Conservation (phyloP, 2,329 filamentous ascomycete genomes). For the Thermothelomyces thermophilus region DNA sequence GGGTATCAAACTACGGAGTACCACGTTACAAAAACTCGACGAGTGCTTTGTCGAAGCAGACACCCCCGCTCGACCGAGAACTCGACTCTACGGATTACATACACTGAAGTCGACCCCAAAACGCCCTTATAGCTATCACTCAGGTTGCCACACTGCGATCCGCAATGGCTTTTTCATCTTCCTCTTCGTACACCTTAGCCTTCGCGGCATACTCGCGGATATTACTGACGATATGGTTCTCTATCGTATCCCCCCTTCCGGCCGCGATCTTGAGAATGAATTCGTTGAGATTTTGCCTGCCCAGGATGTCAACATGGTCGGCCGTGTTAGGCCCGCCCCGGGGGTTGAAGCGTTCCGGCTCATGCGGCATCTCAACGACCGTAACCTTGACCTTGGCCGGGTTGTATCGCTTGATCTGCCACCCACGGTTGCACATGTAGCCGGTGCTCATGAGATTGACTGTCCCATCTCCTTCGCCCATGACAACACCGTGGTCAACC, state of each 20-base stretch:
- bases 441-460: constrained; percentile 87
- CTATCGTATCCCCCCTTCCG: constrained; percentile 72
- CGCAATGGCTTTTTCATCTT: constrained; percentile 32
- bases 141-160: not conserved
- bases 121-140: not conserved
- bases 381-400: constrained; percentile 75
- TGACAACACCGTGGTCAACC: constrained; percentile 82
- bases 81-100: too few relatives aligned
- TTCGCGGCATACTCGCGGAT: constrained; percentile 77
- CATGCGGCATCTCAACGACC: constrained; percentile 92
- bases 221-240: constrained; percentile 70
- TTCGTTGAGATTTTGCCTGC: constrained; percentile 82
- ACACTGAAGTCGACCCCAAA: not conserved
- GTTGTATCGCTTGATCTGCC: constrained; percentile 91
- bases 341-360: constrained; percentile 86
- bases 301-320: constrained; percentile 95
- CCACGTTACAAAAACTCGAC: too few relatives aligned
- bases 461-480: constrained; percentile 94
- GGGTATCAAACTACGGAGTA: too few relatives aligned
- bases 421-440: constrained; percentile 96
- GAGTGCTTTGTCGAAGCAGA: too few relatives aligned
- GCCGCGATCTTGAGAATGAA: constrained; percentile 80
- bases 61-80: too few relatives aligned
- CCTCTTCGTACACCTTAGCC: constrained; percentile 72
- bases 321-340: constrained; percentile 65